Percentiles rank a stretch among this genome's conserved stretches.
These are phyloP conservation scores for Diacronema lutheri DNA, from an alignment of 78 protist genomes.

Conservation along the genomic window DNA sequence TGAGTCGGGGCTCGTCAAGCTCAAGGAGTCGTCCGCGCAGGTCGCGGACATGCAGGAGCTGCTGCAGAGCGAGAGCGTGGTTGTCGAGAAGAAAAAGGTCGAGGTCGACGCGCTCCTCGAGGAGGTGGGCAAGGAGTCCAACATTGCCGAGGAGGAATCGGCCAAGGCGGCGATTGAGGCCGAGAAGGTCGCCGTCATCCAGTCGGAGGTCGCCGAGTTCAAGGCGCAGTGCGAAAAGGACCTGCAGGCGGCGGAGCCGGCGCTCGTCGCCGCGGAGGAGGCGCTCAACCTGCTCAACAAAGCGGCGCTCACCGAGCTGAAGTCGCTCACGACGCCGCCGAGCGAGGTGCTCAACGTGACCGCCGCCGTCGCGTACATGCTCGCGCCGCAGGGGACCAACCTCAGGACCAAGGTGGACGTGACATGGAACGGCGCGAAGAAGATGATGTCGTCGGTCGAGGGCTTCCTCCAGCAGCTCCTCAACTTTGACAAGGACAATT, in stretches of 20 bases:
- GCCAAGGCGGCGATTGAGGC: constrained; percentile 48
- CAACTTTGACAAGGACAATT: neutral
- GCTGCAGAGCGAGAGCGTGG: neutral
- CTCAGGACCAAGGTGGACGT: constrained; percentile 25
- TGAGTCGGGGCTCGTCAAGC: constrained; percentile 65
- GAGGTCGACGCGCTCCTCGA: constrained; percentile 38
- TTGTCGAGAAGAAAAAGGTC: constrained; percentile 18
- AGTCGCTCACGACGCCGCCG: constrained; percentile 53
- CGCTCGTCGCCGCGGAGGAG: constrained; percentile 62
- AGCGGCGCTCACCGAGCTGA: constrained; percentile 58
- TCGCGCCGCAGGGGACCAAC: neutral
- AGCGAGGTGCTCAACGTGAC: constrained; percentile 30
- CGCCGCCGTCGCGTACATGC: constrained; percentile 35
- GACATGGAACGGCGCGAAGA: constrained; percentile 49
- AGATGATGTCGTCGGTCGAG: constrained; percentile 49
- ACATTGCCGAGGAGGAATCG: constrained; percentile 35
- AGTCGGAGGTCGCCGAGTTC: constrained; percentile 42
- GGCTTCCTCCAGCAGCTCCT: constrained; percentile 42
- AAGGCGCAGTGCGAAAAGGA: constrained; percentile 52
- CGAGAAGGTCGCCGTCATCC: constrained; percentile 39
- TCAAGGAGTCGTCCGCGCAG: constrained; percentile 29
- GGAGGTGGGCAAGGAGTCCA: constrained; percentile 54
- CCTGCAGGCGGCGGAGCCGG: constrained; percentile 70
- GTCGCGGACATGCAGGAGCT: constrained; percentile 15
- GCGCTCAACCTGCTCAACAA: constrained; percentile 72